phyloP scores from a whole-genome alignment of 2,329 filamentous ascomycete species.

The Alternaria brassicae region DNA sequence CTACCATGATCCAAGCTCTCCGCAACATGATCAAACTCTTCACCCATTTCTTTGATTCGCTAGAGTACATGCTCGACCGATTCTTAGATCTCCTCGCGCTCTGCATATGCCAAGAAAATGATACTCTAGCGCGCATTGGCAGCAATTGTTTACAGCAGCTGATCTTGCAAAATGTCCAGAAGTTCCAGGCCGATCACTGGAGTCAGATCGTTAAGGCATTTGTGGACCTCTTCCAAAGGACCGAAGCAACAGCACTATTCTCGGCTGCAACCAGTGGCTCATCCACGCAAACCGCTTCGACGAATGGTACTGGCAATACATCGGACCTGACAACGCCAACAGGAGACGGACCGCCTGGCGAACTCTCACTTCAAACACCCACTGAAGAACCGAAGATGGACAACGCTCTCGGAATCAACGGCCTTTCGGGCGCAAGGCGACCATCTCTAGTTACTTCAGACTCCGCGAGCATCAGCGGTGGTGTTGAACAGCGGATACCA shows the following conservation, averaged over 20 bases:
- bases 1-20: conserved; percentile 98
- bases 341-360: conserved; percentile 40
- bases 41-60: conserved; percentile 94
- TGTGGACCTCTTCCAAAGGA: conserved; percentile 92
- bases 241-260: conserved; percentile 94
- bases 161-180: conserved; percentile 93
- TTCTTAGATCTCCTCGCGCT: conserved; percentile 92
- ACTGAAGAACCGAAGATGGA: conserved; percentile 39
- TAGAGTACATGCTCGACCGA: conserved; percentile 98
- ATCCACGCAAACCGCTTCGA: conserved; percentile 54
- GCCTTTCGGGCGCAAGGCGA: conserved; percentile 39
- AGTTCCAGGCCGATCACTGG: conserved; percentile 90
- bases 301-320: conserved; percentile 58
- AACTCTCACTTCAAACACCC: conserved; percentile 45
- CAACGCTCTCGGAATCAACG: conserved; percentile 57
- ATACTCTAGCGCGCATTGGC: conserved; percentile 96
- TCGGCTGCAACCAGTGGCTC: conserved; percentile 70
- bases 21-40: conserved; percentile 99
- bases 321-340: conserved; percentile 52
- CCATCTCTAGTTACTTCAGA: conserved; percentile 44
- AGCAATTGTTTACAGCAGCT: conserved; percentile 98
- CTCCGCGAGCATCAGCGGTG: conserved; percentile 23
- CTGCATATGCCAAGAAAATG: conserved; percentile 98
- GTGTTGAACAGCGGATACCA: conserved; percentile 38
- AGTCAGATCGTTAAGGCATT: conserved; percentile 93